phyloP scores from a whole-genome alignment of 169 alveolate genomes.

The Plasmodium sp. region DNA sequence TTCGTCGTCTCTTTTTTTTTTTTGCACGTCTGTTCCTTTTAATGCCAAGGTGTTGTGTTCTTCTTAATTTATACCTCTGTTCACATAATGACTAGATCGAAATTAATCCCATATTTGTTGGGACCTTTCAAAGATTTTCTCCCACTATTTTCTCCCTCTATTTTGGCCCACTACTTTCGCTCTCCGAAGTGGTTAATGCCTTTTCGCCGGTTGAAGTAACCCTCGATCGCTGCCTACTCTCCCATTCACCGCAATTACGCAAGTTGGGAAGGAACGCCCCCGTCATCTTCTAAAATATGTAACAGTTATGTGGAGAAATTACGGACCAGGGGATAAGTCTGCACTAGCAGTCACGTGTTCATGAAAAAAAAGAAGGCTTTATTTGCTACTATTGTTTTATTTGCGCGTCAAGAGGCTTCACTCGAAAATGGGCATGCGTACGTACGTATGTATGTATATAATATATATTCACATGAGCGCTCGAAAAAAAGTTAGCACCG shows the following conservation, averaged over 20 bases:
- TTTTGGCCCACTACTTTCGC: not conserved
- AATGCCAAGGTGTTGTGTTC: not conserved
- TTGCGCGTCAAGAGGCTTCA: not conserved
- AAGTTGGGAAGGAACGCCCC: not conserved
- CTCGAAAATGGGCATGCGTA: not conserved
- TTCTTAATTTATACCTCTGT: not conserved
- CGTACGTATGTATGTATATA: not conserved
- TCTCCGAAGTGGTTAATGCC: not conserved
- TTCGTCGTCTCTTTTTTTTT: not conserved
- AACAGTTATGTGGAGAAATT: not conserved
- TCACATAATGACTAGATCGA: not conserved
- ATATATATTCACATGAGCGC: not conserved
- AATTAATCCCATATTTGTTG: not conserved
- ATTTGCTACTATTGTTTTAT: not conserved
- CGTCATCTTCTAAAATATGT: not conserved
- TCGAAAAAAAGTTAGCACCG: not conserved
- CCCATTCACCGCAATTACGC: not conserved
- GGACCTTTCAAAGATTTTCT: not conserved
- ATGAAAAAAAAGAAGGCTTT: not conserved
- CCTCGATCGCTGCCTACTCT: not conserved
- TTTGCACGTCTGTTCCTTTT: not conserved
- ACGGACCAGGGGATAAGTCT: not conserved
- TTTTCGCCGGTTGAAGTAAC: not conserved
- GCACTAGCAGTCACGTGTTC: not conserved
- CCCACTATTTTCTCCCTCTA: not conserved